Base-by-base conservation (phyloP, 371 early-diverging fungal species). In the Mortierella sp. region DNA sequence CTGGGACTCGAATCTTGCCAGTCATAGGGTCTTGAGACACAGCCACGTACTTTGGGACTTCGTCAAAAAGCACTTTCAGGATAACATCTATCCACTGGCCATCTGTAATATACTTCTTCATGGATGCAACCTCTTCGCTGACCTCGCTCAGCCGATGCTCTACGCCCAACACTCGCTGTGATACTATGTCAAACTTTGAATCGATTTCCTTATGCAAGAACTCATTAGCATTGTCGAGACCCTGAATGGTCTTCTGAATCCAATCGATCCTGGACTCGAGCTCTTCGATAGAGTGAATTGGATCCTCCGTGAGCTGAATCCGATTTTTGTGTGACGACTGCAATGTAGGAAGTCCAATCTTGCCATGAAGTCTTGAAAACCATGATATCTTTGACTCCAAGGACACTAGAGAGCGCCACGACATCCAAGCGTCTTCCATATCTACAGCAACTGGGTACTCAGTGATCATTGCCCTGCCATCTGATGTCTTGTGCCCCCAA, bases 61-160 rank as follows among this genome's bases (percentile, higher is more conserved):
- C 69, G 3, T 60, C 40, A 2, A 57, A 32, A 1, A 74, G 32
- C 2, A 40, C 16, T 51, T 68, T 43, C 49, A 74, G 14, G 24
- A 70, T 18, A 11, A 55, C 51, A 26, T 67, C 71, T n/a, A 71
- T 57, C 77, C 77, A 76, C 14, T 40, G 28, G 6, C 47, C 59
- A 28, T 40, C 28, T 47, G 24, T 16, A 9, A 68, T n/a, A 24
- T 58, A 26, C 18, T 37, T 26, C 37, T 60, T 61, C 40, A 65
- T 47, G 6, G 68, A 35, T 35, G 60, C 39, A 9, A 59, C 11
- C 11, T 59, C 65, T 16, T 63, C 35, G 4, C 9, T 12, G 60
- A 67, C 18, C 8, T 57, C 30, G 16, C n/a, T 20, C 18, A 61
- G 16, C 2, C 39, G 47, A 16, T 5, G 54, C 22, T 65, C 73